Evolutionary conservation across 1,284 basidiomycete species (phyloP).

Genomic region (Tetrapyrgos nigripes): DNA sequence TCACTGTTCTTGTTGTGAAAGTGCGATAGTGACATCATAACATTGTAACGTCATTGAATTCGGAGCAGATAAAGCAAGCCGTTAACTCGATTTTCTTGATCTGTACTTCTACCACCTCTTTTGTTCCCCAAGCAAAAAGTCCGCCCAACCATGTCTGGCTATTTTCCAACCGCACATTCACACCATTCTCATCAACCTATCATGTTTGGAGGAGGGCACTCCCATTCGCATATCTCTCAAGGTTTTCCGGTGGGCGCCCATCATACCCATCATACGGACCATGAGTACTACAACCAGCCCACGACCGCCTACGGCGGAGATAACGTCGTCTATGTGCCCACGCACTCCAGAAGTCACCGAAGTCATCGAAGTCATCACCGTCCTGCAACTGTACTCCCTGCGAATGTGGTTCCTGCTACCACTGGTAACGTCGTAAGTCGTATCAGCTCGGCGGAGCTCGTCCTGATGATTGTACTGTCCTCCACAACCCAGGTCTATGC

Average conservation of each 20-base stretch:
- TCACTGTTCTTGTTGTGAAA: no score
- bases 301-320: conserved; percentile 22
- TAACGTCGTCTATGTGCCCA: conserved; percentile 31
- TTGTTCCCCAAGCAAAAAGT: background rate
- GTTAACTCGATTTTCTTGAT: no score
- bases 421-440: background rate
- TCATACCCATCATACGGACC: conserved; percentile 17
- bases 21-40: no score
- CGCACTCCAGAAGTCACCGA: conserved; percentile 28
- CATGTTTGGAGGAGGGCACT: conserved; percentile 27
- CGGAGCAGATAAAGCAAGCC: no score
- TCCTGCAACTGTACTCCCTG: conserved; percentile 17
- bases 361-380: conserved; percentile 22
- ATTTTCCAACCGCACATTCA: conserved; percentile 30
- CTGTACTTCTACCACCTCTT: no score
- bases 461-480: no score
- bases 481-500: background rate
- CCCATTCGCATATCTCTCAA: conserved; percentile 31
- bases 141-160: conserved; percentile 20
- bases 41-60: no score
- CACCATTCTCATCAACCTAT: conserved; percentile 29
- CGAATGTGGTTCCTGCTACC: conserved; percentile 17
- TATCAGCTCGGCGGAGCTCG: background rate
- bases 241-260: conserved; percentile 26
- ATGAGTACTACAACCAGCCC: conserved; percentile 32